These are phyloP conservation scores for Yamadazyma jaroonii DNA, from an alignment of 1,139 yeast species.

Conservation along the genomic window DNA sequence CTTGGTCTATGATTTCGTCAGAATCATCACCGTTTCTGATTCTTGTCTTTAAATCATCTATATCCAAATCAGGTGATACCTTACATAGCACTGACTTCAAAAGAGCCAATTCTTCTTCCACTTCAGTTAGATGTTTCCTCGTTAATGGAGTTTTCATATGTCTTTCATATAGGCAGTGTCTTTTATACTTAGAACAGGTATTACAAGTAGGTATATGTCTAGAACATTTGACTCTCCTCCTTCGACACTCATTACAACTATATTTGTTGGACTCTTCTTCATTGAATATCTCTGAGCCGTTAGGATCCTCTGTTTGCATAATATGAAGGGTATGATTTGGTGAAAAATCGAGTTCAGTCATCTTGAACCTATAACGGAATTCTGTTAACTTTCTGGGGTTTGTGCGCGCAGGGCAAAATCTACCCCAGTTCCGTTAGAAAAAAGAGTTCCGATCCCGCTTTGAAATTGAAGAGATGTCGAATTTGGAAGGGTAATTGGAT, in stretches of 20 bases:
- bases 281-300: background rate
- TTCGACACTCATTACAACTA: constrained; percentile 18
- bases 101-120: constrained; percentile 16
- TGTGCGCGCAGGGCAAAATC: no score
- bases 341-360: no score
- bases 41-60: constrained; percentile 7
- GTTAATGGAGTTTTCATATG: constrained; percentile 18
- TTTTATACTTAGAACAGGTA: constrained; percentile 13
- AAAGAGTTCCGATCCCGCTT: no score
- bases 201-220: constrained; percentile 17
- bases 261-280: constrained; percentile 7
- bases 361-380: no score
- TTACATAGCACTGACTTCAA: constrained; percentile 10
- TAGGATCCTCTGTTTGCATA: no score
- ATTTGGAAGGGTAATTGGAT: no score
- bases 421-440: no score
- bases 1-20: constrained; percentile 8
- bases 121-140: constrained; percentile 19
- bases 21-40: constrained; percentile 16
- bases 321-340: no score
- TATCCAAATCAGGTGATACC: constrained; percentile 13
- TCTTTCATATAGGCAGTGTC: constrained; percentile 18
- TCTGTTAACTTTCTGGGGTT: no score
- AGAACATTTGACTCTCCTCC: constrained; percentile 18
- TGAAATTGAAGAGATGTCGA: no score